These are phyloP conservation scores for Danielia oregonensis DNA, from an alignment of 805 yeast genomes.

Conservation along the genomic window DNA sequence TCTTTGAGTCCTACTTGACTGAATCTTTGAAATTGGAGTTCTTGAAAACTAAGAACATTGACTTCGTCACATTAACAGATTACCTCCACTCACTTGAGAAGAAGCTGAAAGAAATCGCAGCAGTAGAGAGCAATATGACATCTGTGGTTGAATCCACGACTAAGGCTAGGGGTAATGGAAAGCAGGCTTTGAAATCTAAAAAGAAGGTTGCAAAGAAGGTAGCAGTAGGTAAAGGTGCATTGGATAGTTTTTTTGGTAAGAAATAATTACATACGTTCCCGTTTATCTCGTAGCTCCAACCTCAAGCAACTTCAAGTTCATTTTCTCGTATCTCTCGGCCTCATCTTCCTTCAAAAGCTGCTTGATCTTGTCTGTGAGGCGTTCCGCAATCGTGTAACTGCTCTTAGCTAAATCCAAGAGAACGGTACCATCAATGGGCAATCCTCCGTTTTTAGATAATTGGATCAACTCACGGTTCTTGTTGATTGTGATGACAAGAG, in stretches of 20 bases:
- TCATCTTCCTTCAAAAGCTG: conserved; percentile 53
- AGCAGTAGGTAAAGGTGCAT: conserved; percentile 60
- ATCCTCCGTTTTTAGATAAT: conserved; percentile 84
- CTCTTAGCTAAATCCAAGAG: conserved; percentile 65
- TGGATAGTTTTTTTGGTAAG: conserved; percentile 63
- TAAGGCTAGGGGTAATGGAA: conserved; percentile 18
- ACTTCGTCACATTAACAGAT: conserved; percentile 19
- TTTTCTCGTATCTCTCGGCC: conserved; percentile 37
- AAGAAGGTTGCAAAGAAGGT: conserved; percentile 37
- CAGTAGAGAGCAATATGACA: conserved; percentile 27
- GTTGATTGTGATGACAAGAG: conserved; percentile 80
- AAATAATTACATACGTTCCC: conserved; percentile 13
- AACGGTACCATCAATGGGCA: conserved; percentile 69
- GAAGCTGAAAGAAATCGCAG: conserved; percentile 19
- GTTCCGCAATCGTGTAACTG: conserved; percentile 62
- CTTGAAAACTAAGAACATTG: conserved; percentile 10
- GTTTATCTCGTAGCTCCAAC: conserved; percentile 32
- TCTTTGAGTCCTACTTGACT: conserved; percentile 42
- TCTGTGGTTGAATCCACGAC: conserved; percentile 16
- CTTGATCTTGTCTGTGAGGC: conserved; percentile 62
- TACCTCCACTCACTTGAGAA: conserved; percentile 15
- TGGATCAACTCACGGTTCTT: conserved; percentile 91
- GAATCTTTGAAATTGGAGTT: conserved; percentile 23
- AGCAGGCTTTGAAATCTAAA: conserved; percentile 13
- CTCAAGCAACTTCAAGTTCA: conserved; percentile 31